Evolutionary conservation across 176 grass and related monocot species (phyloP), one percentile per base, ranked within the genome.

Genomic region (Luzula sylvatica): DNA sequence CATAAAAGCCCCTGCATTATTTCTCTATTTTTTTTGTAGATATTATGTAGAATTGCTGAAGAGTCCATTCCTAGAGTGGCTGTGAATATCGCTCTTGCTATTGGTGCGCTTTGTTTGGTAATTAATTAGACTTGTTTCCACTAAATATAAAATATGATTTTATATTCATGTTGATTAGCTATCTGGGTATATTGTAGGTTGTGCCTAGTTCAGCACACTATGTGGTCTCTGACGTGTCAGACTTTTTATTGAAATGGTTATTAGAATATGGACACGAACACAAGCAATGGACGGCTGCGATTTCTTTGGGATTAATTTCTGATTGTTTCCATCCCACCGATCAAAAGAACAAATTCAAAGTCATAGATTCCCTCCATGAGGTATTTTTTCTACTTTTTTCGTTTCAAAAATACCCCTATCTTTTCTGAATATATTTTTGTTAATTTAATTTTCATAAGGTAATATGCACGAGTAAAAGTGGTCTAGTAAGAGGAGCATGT

Each of bases 101-200:
- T 95, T 82, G 83, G 73, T 69, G 80, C 90, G 78, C 63, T 95
- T 44, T 88, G 83, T 77, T 70, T 58, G 83, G 89, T 95, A 83
- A 84, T n/a, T n/a, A 65, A 44, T 78, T 58, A 58, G 72, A 46
- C 22, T 55, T 32, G 22, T 69, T 62, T 14, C 13, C 2, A 49
- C 50, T 63, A 69, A 16, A 47, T 51, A 17, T 19, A 20, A 41
- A 53, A 35, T 35, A 35, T 1, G 9, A 7, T 35, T 32, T 4
- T 53, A 13, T 54, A 68, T 39, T 42, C 12, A 15, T 23, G 52
- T 67, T 26, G 4, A 35, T 66, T 49, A 41, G 11, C 43, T 8
- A 25, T 12, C 43, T 21, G 3, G 50, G 32, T 65, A 16, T 27
- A 21, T 32, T 18, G 19, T 9, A 19, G 89, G 72, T 67, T 72